phyloP scores from a whole-genome alignment of 106 monocot species.

The Dendrobium nobile region DNA sequence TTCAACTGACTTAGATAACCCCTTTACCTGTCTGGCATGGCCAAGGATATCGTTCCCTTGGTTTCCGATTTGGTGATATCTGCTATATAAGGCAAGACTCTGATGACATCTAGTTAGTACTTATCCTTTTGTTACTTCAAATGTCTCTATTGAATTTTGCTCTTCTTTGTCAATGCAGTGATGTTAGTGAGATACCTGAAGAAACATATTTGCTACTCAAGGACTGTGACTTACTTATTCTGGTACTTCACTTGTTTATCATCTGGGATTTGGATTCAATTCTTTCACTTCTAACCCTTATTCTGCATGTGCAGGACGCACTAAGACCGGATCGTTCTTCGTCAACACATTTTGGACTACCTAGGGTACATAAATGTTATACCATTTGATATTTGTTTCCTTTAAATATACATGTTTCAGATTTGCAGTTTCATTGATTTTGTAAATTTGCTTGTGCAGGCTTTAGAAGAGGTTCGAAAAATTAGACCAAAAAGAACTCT shows the following conservation, averaged over 20 bases:
- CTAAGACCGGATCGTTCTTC: slow-evolving; percentile 88
- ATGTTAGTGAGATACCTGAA: slow-evolving; percentile 96
- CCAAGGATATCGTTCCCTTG: slow-evolving; percentile 82
- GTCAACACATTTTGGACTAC: slow-evolving; percentile 86
- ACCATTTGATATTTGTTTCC: neutral
- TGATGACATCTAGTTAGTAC: neutral
- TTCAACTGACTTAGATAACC: slow-evolving; percentile 50
- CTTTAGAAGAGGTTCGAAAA: slow-evolving; percentile 83
- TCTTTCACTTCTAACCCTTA: neutral
- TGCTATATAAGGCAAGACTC: slow-evolving; percentile 83
- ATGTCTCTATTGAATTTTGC: neutral
- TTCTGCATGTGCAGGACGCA: slow-evolving; percentile 50
- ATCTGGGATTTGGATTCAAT: neutral
- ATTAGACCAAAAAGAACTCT: slow-evolving; percentile 86
- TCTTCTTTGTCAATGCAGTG: slow-evolving; percentile 33
- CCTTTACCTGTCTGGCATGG: slow-evolving; percentile 99
- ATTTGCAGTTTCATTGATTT: neutral
- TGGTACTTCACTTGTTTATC: slow-evolving; percentile 28
- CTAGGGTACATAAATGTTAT: slow-evolving; percentile 40
- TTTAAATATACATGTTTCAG: neutral
- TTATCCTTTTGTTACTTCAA: neutral
- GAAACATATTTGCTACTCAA: slow-evolving; percentile 78
- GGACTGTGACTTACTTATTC: slow-evolving; percentile 80
- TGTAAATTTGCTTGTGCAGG: slow-evolving; percentile 34
- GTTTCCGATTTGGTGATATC: slow-evolving; percentile 85